Base-by-base conservation (phyloP, 2,329 filamentous ascomycete genomes). In the Alternaria sp. region DNA sequence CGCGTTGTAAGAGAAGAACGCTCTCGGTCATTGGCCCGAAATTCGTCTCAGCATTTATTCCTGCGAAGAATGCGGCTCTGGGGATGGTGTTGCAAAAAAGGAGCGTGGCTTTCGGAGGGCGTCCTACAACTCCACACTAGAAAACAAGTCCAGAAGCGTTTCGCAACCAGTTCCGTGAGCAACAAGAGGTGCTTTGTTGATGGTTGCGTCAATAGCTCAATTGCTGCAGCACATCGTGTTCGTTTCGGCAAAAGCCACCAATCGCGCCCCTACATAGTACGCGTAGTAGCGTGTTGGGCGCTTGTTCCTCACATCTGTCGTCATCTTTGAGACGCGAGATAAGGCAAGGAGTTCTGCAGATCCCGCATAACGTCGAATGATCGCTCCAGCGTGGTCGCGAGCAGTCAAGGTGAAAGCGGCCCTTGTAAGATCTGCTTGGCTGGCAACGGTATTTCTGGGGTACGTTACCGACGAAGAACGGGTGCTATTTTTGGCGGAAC, bases 401-500 rank as follows among this genome's bases (percentile, higher is more conserved):
- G 50, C 40, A 41, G 54, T 68, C 64, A 46, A 65, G 40, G 44
- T 50, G 54, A 52, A 63, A 63, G 30, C 28, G 30, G 55, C 59
- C 66, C 67, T 68, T 60, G 60, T 45, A 56, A 30, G 49, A 64
- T 60, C 54, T 57, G 53, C 72, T 70, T 69, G 65, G 70, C 71
- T 56, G 53, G 48, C 54, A 61, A 62, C 69, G 62, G 71, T 67
- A 63, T 71, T 70, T 72, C 65, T 71, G 68, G 71, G 68, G 71
- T 70, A 71, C 63, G 67, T 55, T 58, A 55, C 69, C 67, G 52
- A 59, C 57, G 61, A 59, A 64, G 64, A 67, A 65, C 54, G 49
- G 45, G 66, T 69, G 62, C 73, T 78, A 77, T 78, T 76, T 77
- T 71, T 57, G 69, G 74, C 57, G 46, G 52, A 63, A 57, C 57